phyloP scores from a whole-genome alignment of 78 protist genomes.

The Pigoraptor vietnamica region DNA sequence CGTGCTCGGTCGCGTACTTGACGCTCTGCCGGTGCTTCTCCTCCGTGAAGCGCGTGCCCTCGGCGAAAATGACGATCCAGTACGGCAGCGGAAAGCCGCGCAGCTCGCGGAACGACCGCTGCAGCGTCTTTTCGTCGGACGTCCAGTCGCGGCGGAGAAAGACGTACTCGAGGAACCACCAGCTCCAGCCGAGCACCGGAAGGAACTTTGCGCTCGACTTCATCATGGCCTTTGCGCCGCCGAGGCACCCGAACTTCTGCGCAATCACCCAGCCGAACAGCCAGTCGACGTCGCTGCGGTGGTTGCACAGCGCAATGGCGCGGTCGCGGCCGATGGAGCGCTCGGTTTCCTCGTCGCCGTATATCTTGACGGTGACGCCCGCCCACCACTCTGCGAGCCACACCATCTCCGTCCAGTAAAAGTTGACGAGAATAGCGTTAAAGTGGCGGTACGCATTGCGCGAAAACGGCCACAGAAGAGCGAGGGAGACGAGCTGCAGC shows the following conservation, averaged over 20 bases:
- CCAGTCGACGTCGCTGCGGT: constrained; percentile 23
- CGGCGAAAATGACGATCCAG: background rate
- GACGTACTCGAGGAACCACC: constrained; percentile 4
- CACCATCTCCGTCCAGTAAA: background rate
- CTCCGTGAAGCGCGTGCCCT: background rate
- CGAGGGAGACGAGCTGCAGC: background rate
- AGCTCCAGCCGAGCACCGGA: constrained; percentile 9
- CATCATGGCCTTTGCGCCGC: background rate
- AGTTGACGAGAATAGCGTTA: background rate
- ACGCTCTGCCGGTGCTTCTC: background rate
- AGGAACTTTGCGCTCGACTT: background rate
- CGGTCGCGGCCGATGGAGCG: background rate
- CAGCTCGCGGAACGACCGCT: background rate
- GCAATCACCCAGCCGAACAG: constrained; percentile 14
- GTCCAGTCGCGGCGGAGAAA: background rate
- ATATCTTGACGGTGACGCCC: background rate
- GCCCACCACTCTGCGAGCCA: constrained; percentile 27
- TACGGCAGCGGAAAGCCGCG: background rate
- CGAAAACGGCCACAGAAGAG: constrained; percentile 12
- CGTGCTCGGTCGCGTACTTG: background rate
- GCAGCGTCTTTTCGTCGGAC: background rate
- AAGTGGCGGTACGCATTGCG: background rate
- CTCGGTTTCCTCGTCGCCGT: too few relatives aligned
- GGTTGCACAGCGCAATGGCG: constrained; percentile 18
- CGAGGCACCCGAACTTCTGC: background rate